Base-by-base conservation (phyloP, 225 moss, liverwort and hornwort species). In the Ulota crispa region DNA sequence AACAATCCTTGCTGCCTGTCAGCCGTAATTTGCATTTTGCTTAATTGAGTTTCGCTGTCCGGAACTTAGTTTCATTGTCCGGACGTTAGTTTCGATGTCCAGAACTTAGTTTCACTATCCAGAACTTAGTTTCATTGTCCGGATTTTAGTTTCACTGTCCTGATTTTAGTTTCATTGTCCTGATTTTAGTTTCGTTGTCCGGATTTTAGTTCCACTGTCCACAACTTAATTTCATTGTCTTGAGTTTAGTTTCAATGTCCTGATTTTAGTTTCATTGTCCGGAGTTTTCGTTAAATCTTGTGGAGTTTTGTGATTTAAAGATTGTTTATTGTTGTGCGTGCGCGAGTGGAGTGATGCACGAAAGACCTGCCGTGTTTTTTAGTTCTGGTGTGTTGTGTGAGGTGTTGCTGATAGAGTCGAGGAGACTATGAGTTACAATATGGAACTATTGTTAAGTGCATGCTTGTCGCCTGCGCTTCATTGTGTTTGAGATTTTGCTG, bases 371-470 rank as follows among this genome's bases (percentile, higher is more conserved):
- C 23, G 75, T 64, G 72, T 21, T 53, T 23, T 42, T 43, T 24
- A 42, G 5, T 42, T 68, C 6, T 68, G 10, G 50, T 76, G 69
- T 36, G 67, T 11, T 32, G 30, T 31, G 42, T 20, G 76, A 62
- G 85, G 76, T 72, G 83, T 84, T 75, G 74, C 26, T 34, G 42
- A 30, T 16, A 50, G 50, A 50, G 50, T 50, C 18, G 18, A 50
- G 50, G 50, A 16, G 50, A 50, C 6, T 50, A 4, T 31, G 79
- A 79, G 79, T 59, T 70, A n/a, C 26, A 59, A 4, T n/a, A 16
- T 6, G 3, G 79, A 42, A 57, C 47, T 32, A 1, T 34, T 60
- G 68, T 47, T 23, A 0, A n/a, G 19, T 80, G 16, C 31, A 62
- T 62, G 32, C 26, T 71, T 62, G 7, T 34, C 7, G 47, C 15